Conservation (phyloP, 306 rosid species). For the Neltuma alba region DNA sequence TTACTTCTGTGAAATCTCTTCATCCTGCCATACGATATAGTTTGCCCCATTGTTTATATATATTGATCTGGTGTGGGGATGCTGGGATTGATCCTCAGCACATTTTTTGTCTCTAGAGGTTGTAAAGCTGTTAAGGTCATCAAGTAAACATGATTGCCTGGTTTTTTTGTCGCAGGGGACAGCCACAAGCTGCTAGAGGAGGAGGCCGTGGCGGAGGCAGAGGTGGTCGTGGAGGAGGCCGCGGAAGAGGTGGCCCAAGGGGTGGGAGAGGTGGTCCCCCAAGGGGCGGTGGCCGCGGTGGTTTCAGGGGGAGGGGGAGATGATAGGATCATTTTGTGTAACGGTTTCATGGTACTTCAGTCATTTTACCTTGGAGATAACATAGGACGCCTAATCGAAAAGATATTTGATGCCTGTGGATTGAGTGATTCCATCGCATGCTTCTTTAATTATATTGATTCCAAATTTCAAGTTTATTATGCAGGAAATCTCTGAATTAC, state of each 20-base stretch:
- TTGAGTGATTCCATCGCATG: conserved; percentile 32
- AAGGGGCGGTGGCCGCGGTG: conserved; percentile 77
- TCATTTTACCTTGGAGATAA: conserved; percentile 39
- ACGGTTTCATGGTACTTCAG: conserved; percentile 28
- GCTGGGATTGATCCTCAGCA: neutral
- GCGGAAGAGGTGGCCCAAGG: conserved; percentile 84
- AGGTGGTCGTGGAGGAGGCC: conserved; percentile 63
- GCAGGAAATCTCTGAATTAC: neutral
- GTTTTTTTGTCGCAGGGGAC: conserved; percentile 68
- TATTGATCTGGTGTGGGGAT: neutral
- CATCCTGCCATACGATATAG: neutral
- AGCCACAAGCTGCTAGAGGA: conserved; percentile 55
- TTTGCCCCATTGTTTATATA: neutral
- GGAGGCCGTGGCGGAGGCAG: conserved; percentile 65
- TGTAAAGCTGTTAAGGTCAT: conserved; percentile 13
- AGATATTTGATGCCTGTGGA: conserved; percentile 30
- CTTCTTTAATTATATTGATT: conserved; percentile 5
- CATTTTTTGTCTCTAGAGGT: neutral
- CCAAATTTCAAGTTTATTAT: neutral
- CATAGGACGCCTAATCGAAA: conserved; percentile 16
- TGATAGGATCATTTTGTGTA: conserved; percentile 45
- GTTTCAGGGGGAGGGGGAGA: conserved; percentile 94
- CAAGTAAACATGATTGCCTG: conserved; percentile 22
- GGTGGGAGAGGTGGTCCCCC: conserved; percentile 83
- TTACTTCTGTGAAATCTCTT: neutral